A percentile compares a stretch with the other conserved stretches of the same genome.
Conservation (phyloP, 2,329 filamentous ascomycete species). For the Botrytis cinerea region DNA sequence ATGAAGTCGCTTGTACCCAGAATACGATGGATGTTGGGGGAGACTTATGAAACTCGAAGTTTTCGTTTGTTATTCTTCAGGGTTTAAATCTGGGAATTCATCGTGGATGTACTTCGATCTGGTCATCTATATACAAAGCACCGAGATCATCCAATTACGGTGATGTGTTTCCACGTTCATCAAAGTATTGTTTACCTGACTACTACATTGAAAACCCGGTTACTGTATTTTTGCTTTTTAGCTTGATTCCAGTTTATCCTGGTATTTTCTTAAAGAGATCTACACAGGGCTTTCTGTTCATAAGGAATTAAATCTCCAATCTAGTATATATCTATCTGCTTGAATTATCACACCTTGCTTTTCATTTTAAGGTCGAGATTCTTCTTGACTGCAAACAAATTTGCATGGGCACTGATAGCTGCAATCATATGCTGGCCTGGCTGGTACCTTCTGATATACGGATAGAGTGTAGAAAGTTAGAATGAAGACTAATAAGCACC, state of each 20-base stretch:
- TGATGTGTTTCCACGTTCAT: too few species aligned
- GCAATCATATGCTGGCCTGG: too few species aligned
- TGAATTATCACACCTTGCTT: too few species aligned
- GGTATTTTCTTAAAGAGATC: background rate
- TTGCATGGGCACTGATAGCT: too few species aligned
- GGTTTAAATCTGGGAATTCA: background rate
- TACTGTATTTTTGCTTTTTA: background rate
- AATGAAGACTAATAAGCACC: too few species aligned
- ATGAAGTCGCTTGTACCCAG: background rate
- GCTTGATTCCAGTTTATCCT: background rate
- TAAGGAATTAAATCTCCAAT: too few species aligned
- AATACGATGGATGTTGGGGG: background rate
- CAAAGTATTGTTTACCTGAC: background rate
- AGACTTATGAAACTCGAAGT: background rate
- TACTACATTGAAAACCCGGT: background rate
- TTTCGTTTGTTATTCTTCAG: background rate
- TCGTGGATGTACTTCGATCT: background rate
- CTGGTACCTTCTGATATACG: too few species aligned
- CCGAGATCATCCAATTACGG: background rate
- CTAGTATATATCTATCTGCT: too few species aligned
- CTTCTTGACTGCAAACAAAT: too few species aligned
- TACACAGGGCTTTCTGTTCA: background rate
- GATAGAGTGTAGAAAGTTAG: too few species aligned
- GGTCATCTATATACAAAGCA: background rate
- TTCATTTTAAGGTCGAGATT: too few species aligned